Percentiles rank a stretch among this genome's conserved stretches.
phyloP scores from a whole-genome alignment of 768 basidiomycete species.

The Termitomyces sp. region DNA sequence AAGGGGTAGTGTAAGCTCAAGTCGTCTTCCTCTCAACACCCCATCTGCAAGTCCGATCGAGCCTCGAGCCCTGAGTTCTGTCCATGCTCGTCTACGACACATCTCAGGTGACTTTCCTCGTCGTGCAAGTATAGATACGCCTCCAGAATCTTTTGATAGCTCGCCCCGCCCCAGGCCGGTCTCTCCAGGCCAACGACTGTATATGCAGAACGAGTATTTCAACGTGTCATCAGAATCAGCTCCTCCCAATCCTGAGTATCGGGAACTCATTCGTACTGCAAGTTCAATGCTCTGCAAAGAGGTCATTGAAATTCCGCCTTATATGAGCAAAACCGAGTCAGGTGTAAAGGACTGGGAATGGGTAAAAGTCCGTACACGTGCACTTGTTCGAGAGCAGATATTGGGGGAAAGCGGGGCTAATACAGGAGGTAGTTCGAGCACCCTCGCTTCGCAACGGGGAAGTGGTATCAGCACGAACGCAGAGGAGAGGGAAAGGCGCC shows the following conservation, averaged over 20 bases:
- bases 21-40: slow-evolving; percentile 34
- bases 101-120: slow-evolving; percentile 22
- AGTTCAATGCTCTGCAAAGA: slow-evolving; percentile 62
- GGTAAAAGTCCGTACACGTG: slow-evolving; percentile 61
- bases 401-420: slow-evolving; percentile 62
- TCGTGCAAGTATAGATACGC: slow-evolving; percentile 31
- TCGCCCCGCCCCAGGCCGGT: slow-evolving; percentile 39
- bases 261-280: slow-evolving; percentile 65
- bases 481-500: slow-evolving; percentile 69
- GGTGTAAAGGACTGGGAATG: slow-evolving; percentile 64
- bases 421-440: slow-evolving; percentile 35
- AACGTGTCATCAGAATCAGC: slow-evolving; percentile 57
- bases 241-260: slow-evolving; percentile 49
- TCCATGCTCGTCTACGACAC: too few relatives aligned
- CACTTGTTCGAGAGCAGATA: slow-evolving; percentile 63
- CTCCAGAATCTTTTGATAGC: slow-evolving; percentile 23
- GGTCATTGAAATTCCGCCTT: slow-evolving; percentile 53
- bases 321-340: slow-evolving; percentile 44
- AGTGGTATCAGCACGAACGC: slow-evolving; percentile 43
- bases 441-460: slow-evolving; percentile 24
- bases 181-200: slow-evolving; percentile 43
- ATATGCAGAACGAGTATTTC: slow-evolving; percentile 49
- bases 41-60: slow-evolving; percentile 33
- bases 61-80: slow-evolving; percentile 34
- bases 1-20: slow-evolving; percentile 30